Evolutionary conservation across 2,329 filamentous ascomycete species (phyloP).

Genomic region (Teratosphaeria epicoccoides): DNA sequence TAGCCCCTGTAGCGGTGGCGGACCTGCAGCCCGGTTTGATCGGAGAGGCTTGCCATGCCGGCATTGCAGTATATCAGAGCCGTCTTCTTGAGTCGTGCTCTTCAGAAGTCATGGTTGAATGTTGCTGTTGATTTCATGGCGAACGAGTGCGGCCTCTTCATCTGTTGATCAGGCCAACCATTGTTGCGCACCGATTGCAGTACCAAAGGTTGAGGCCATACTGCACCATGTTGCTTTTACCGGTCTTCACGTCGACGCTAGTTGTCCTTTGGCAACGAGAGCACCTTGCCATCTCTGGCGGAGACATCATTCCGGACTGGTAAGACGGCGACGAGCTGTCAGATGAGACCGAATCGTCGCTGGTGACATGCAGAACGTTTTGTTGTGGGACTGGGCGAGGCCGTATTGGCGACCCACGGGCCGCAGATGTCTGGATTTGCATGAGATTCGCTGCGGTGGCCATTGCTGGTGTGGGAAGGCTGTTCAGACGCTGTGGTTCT

Average conservation of each 20-base stretch:
- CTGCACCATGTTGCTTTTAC: constrained; percentile 27
- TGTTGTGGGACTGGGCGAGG: constrained; percentile 23
- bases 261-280: constrained; percentile 27
- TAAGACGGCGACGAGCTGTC: constrained; percentile 6
- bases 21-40: too few species aligned
- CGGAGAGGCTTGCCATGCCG: too few species aligned
- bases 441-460: constrained; percentile 13
- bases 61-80: not conserved
- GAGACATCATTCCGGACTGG: constrained; percentile 11
- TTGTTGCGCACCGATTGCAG: constrained; percentile 26
- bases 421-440: constrained; percentile 24
- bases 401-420: constrained; percentile 16
- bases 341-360: constrained; percentile 20
- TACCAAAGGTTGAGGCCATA: constrained; percentile 30
- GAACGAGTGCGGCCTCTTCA: constrained; percentile 8
- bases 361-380: constrained; percentile 24
- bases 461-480: not conserved
- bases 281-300: constrained; percentile 22
- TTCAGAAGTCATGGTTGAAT: not conserved
- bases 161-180: constrained; percentile 25
- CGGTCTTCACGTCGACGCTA: constrained; percentile 24
- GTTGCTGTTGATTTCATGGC: not conserved
- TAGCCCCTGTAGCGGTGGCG: too few species aligned
- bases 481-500: not conserved
- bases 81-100: not conserved